A percentile compares a stretch with the other conserved stretches of the same genome.
phyloP scores from a whole-genome alignment of 345 rosid genomes.

The Gossypium stocksii region DNA sequence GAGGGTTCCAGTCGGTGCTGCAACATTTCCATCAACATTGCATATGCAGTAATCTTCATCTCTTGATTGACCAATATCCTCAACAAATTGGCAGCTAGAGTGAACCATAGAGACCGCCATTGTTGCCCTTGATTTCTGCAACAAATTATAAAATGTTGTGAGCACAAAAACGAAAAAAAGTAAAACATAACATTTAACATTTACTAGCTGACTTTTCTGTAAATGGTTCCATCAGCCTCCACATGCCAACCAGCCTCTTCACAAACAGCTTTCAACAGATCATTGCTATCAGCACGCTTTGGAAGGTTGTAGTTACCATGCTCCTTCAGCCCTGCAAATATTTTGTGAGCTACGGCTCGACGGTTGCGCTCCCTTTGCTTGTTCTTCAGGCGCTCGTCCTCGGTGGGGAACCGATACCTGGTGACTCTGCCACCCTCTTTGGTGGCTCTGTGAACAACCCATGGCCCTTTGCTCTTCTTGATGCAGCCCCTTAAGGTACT shows the following conservation, averaged over 20 bases:
- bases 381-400: slow-evolving; percentile 37
- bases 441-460: slow-evolving; percentile 32
- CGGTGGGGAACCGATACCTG: slow-evolving; percentile 30
- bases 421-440: slow-evolving; percentile 25
- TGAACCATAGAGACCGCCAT: neutral
- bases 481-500: slow-evolving; percentile 28
- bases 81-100: neutral
- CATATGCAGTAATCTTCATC: slow-evolving; percentile 15
- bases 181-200: neutral
- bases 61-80: neutral
- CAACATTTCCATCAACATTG: neutral
- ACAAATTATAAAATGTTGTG: neutral
- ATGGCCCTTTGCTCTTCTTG: slow-evolving; percentile 36
- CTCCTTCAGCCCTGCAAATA: slow-evolving; percentile 42
- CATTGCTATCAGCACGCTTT: slow-evolving; percentile 34
- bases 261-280: slow-evolving; percentile 41
- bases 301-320: slow-evolving; percentile 43
- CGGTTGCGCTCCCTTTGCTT: slow-evolving; percentile 35
- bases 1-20: neutral
- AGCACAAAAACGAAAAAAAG: neutral
- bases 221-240: slow-evolving; percentile 43
- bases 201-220: slow-evolving; percentile 22
- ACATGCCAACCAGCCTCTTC: slow-evolving; percentile 54
- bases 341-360: slow-evolving; percentile 34
- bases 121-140: neutral